Conservation (phyloP, 1,284 basidiomycete species). For the Leccinum pachyderme region DNA sequence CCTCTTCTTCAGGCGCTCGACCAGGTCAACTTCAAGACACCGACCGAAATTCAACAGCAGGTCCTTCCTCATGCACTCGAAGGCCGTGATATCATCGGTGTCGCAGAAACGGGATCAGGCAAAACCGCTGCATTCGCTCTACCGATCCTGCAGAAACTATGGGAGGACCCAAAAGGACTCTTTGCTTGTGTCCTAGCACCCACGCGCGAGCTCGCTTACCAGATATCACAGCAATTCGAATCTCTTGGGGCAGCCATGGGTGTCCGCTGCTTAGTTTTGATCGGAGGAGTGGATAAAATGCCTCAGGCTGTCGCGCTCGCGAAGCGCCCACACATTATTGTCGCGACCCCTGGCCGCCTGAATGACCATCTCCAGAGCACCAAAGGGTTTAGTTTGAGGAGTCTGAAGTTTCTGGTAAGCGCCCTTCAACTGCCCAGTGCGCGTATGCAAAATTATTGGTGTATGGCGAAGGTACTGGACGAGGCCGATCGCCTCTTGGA, state of each 20-base stretch:
- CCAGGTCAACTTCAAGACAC: constrained; percentile 81
- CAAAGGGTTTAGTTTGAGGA: constrained; percentile 92
- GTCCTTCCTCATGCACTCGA: constrained; percentile 89
- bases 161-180: constrained; percentile 93
- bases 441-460: constrained; percentile 8
- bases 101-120: constrained; percentile 96
- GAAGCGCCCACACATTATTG: constrained; percentile 92
- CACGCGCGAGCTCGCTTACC: constrained; percentile 97
- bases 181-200: constrained; percentile 96
- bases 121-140: constrained; percentile 98
- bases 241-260: constrained; percentile 93
- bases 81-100: constrained; percentile 95
- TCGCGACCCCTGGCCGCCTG: constrained; percentile 96
- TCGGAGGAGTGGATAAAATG: constrained; percentile 96
- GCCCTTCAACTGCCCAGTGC: background rate
- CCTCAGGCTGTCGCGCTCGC: constrained; percentile 91
- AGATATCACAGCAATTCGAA: constrained; percentile 96
- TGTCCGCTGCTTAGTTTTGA: constrained; percentile 87
- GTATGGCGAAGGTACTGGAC: constrained; percentile 75
- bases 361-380: constrained; percentile 98
- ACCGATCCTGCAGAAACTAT: constrained; percentile 94
- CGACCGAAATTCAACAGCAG: constrained; percentile 91
- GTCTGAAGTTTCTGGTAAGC: constrained; percentile 83
- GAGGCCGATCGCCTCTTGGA: constrained; percentile 97
- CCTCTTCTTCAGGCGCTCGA: constrained; percentile 87